Evolutionary conservation across 768 basidiomycete genomes (phyloP), one percentile per base, ranked within the genome.

Genomic region (Boletus tomentosulus): DNA sequence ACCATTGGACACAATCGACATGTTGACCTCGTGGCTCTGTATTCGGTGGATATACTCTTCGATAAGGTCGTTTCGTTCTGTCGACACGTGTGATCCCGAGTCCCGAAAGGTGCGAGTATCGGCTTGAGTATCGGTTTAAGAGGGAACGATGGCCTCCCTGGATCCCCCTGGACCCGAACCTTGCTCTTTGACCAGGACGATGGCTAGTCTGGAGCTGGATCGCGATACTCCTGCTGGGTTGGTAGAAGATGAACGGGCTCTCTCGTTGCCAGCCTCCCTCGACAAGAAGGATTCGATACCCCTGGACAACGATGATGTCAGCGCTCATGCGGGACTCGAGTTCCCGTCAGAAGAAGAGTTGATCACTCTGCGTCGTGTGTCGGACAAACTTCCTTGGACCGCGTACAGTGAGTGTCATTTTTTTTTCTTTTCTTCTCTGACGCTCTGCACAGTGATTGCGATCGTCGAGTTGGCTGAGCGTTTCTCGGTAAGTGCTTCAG

Each of bases 391-490:
- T 45, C 83, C 83, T 1, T 84, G 83, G 83, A 71, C 70, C 45
- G 80, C 82, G 12, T 83, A 80, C 64, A 54, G 55, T 64, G 31
- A 41, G 57, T 39, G 28, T 13, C 30, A 9, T 41, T n/a, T 35
- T 44, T 3, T 11, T 33, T 46, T 12, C 5, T 19, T 6, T 22
- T 2, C 2, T 9, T 16, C 39, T 12, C 33, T 11, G 12, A 64
- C 13, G 47, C 25, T 47, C 25, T 28, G 15, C 45, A 11, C 49
- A 85, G 83, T 85, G 49, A 84, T 89, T 49, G 85, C 84, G 10
- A 28, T 84, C 31, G 75, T 87, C 30, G 86, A 89, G 65, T 68
- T 87, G 39, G 85, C 84, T 4, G 88, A 89, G 63, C 82, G 87
- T 13, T 89, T 89, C 70, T 88, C 87, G 38, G 80, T 83, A 57